Evolutionary conservation across 345 rosid genomes (phyloP).

Genomic region (Crucihimalaya himalaica): DNA sequence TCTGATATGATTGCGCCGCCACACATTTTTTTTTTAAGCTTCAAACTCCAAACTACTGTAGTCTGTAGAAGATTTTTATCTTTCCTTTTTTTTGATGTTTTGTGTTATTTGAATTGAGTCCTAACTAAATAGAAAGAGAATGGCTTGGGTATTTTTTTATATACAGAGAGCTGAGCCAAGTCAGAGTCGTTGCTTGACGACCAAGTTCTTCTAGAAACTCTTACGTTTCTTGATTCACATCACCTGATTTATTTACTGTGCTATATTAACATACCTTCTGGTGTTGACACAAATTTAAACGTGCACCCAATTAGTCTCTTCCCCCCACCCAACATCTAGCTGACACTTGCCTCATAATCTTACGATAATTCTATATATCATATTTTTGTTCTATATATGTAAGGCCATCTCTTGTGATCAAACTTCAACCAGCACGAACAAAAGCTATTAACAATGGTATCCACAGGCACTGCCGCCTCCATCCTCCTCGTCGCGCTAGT

Average conservation of each 20-base stretch:
- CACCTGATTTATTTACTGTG: neutral
- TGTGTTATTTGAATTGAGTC: neutral
- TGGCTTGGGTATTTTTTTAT: neutral
- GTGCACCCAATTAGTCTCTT: slow-evolving; percentile 35
- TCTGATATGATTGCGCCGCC: slow-evolving; percentile 75
- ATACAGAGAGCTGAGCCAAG: neutral
- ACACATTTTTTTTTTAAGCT: slow-evolving; percentile 59
- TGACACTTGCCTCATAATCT: slow-evolving; percentile 7
- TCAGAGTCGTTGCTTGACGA: slow-evolving; percentile 27
- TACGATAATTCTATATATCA: neutral
- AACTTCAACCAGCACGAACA: neutral
- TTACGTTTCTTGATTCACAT: neutral
- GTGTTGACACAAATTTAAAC: slow-evolving; percentile 22
- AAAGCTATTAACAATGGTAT: slow-evolving; percentile 23
- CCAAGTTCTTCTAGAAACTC: slow-evolving; percentile 34
- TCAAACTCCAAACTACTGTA: neutral
- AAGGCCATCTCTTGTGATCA: neutral
- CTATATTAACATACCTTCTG: neutral
- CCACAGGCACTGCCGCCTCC: neutral
- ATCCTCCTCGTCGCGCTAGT: slow-evolving; percentile 11
- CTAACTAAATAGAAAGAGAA: neutral
- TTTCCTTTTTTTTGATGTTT: neutral
- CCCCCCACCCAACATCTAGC: neutral
- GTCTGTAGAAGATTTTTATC: neutral
- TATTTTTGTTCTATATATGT: neutral